Base-by-base conservation (phyloP, 2,329 filamentous ascomycete species). In the Colletotrichum filicis region DNA sequence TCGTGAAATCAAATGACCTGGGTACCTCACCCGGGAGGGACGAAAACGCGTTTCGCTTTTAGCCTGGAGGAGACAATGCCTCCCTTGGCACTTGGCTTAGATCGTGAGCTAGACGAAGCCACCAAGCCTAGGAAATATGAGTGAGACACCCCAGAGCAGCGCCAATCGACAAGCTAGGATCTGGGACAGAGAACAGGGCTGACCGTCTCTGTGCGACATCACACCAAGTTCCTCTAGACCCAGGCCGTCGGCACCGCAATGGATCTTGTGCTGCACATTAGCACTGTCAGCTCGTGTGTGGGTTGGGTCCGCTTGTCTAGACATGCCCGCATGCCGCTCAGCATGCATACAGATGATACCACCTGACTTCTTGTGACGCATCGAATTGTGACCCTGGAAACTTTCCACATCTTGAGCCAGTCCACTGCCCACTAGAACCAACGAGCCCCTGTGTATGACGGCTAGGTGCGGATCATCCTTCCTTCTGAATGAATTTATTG, bases 121-220 rank as follows among this genome's bases (percentile, higher is more conserved):
- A 55, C 53, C 66, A 28, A 65, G 55, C 49, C 26, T 42, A 32
- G 60, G 55, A 49, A 49, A 65, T 35, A 11, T 49, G 64, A 61
- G 66, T 61, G 55, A 65, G 66, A 73, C 70, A 73, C 60, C 22
- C 66, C 58, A 30, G 60, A 46, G 66, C 42, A 70, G 69, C 52
- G 32, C 68, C 66, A 73, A 61, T 56, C 56, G 42, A 28, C 37
- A 26, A 52, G 32, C 28, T 56, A 28, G 56, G 37, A 46, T 60
- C 60, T 55, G 55, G 70, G 5, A 61, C 60, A 59, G 37, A 35
- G 63, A 60, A 65, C 70, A 73, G 70, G 70, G 70, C 66, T 73
- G 70, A 70, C 56, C 49, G 66, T 56, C 60, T 70, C 35, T 56
- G 14, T 16, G 30, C 5, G 5, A 28, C 55, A 55, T 60, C 42